Conservation (phyloP, 2,329 filamentous ascomycete genomes). For the Aspergillus awamori region DNA sequence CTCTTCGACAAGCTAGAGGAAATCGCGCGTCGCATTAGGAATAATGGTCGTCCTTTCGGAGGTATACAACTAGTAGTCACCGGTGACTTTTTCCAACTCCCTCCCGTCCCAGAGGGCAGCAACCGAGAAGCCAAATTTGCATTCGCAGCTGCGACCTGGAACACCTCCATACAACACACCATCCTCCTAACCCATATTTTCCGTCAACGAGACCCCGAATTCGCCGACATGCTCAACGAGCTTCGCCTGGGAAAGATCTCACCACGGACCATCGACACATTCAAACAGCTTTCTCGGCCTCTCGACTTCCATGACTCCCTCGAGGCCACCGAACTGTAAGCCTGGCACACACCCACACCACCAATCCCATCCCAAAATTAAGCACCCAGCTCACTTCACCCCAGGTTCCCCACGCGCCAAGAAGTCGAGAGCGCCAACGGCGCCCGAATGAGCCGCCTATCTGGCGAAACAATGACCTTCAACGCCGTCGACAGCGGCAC, state of each 20-base stretch:
- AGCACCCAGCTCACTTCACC: neutral
- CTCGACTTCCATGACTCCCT: conserved; percentile 73
- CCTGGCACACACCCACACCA: neutral
- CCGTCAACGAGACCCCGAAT: conserved; percentile 86
- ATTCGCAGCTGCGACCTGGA: conserved; percentile 91
- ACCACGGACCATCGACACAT: conserved; percentile 73
- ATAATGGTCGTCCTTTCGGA: conserved; percentile 90
- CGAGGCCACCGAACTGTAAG: conserved; percentile 80
- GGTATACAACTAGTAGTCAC: conserved; percentile 96
- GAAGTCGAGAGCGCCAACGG: conserved; percentile 90
- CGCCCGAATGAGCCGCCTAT: conserved; percentile 69
- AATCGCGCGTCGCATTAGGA: conserved; percentile 81
- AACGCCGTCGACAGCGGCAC: conserved; percentile 74
- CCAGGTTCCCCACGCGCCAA: conserved; percentile 78
- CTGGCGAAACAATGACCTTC: conserved; percentile 69
- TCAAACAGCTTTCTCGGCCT: conserved; percentile 71
- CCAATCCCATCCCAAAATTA: neutral
- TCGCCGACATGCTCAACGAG: conserved; percentile 95
- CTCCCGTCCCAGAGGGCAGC: conserved; percentile 78
- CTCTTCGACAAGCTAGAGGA: conserved; percentile 94
- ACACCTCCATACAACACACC: conserved; percentile 88
- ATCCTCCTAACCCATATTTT: conserved; percentile 96
- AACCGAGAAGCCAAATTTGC: conserved; percentile 80
- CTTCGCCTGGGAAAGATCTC: conserved; percentile 88
- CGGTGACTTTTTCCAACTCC: conserved; percentile 96